Base-by-base conservation (phyloP, 2,329 filamentous ascomycete genomes). In the Coleophoma cylindrospora region DNA sequence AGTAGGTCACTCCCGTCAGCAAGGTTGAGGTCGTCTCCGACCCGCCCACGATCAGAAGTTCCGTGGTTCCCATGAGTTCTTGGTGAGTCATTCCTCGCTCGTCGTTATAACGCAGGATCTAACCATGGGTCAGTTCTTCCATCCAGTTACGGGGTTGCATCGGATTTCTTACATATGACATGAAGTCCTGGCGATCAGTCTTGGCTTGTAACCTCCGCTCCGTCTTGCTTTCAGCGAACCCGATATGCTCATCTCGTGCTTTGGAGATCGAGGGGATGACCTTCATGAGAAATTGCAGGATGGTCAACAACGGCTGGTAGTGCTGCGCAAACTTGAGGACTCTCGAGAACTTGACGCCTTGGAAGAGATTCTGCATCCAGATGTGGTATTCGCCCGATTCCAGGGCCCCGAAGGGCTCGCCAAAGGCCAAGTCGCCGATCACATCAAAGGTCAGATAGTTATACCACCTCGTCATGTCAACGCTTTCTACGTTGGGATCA, bases 401-500 rank as follows among this genome's bases (percentile, higher is more conserved):
- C 10, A 68, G 51, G 48, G 57, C 61, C 10, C 58, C 58, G 52
- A 69, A 70, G 1, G 66, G 64, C 47, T 70, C 65, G 8, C 43
- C 43, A 32, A 45, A 45, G 2, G 15, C n/a, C 13, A 45, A 12
- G 21, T 45, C 43, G 2, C 43, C 43, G 13, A 45, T 45, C 13
- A 45, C 17, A 17, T 45, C 43, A 22, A 45, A 45, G 27, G 21
- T 43, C 17, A 9, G 47, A 54, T 60, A 65, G 41, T 66, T 64
- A 51, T 54, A 65, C 65, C 66, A 68, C 49, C 62, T 54, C 12
- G 51, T 57, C 58, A 68, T 61, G 36, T 55, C 54, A 22, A 57
- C 53, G 13, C 2, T 3, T 15, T 48, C 47, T 9, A 33, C 14
- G 2, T 32, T 33, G 11, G n/a, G 15, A n/a, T 17, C n/a, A 10